These are phyloP conservation scores for Dentipellis fragilis DNA, from an alignment of 768 basidiomycete genomes.

Conservation along the genomic window DNA sequence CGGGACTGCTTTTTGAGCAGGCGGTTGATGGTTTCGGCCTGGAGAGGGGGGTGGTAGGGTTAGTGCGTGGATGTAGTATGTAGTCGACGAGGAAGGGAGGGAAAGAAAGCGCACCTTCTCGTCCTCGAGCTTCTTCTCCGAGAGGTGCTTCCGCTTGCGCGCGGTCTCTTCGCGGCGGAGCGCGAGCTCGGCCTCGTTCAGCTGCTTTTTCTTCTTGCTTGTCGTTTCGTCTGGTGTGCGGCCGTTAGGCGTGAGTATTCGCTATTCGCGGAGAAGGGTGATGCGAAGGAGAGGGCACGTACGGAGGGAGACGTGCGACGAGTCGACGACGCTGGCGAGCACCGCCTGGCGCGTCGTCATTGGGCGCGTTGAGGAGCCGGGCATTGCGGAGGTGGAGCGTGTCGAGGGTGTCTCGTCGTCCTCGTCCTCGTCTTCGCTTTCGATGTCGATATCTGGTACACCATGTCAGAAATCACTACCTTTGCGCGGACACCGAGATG, in stretches of 20 bases:
- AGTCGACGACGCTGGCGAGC: constrained; percentile 56
- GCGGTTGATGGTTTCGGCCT: constrained; percentile 86
- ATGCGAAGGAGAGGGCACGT: background rate
- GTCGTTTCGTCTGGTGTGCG: constrained; percentile 20
- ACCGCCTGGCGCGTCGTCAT: constrained; percentile 55
- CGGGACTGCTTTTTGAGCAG: constrained; percentile 79
- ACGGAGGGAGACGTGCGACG: constrained; percentile 62
- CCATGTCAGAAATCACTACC: background rate
- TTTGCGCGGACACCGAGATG: constrained; percentile 15
- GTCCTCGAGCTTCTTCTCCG: constrained; percentile 77
- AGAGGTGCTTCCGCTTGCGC: constrained; percentile 69
- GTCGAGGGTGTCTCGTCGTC: constrained; percentile 10
- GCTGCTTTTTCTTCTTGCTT: constrained; percentile 48
- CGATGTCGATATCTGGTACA: constrained; percentile 28
- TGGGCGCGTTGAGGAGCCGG: constrained; percentile 17
- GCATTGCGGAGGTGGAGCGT: constrained; percentile 14
- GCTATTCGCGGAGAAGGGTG: background rate
- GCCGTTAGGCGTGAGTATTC: background rate
- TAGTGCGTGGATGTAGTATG: background rate
- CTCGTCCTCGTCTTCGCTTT: constrained; percentile 27
- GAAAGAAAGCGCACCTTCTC: constrained; percentile 48
- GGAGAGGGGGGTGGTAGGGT: background rate
- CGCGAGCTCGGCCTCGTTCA: constrained; percentile 66
- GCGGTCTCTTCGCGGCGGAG: constrained; percentile 73
- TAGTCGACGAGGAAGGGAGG: background rate